Percentiles rank a stretch among this genome's conserved stretches.
These are phyloP conservation scores for Microbotryum violaceum DNA, from an alignment of 1,284 basidiomycete species.

Conservation along the genomic window DNA sequence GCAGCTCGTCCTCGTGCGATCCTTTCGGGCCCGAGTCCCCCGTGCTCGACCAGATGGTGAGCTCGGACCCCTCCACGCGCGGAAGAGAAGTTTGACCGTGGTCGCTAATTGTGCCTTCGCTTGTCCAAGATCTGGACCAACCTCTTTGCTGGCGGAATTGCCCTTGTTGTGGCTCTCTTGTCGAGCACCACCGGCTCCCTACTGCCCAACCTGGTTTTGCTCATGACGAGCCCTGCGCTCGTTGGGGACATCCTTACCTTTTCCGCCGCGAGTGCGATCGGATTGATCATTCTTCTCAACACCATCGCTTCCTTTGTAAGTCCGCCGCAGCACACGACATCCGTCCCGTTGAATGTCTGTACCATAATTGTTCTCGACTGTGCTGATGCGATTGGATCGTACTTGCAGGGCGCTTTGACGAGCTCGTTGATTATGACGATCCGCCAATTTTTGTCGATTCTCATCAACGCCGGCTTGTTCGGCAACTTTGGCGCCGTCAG, in stretches of 20 bases:
- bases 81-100: too few species aligned
- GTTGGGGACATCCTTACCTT: conserved; percentile 30
- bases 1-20: conserved; percentile 21
- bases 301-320: conserved; percentile 32
- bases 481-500: conserved; percentile 31
- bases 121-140: conserved; percentile 32
- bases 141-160: conserved; percentile 26
- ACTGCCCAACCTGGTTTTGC: conserved; percentile 17
- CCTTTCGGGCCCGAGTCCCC: conserved; percentile 33
- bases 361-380: too few species aligned
- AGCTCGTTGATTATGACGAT: conserved; percentile 29
- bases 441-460: conserved; percentile 35
- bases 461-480: conserved; percentile 35
- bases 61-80: neutral
- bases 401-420: conserved; percentile 21
- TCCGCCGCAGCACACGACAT: neutral
- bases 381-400: too few species aligned
- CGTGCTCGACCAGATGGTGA: conserved; percentile 33
- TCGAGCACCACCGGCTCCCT: conserved; percentile 24
- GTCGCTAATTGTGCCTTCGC: too few species aligned
- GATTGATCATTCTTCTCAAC: conserved; percentile 33
- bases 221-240: conserved; percentile 10
- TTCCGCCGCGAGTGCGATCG: conserved; percentile 29
- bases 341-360: neutral
- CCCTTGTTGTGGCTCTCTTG: conserved; percentile 11